Conservation (phyloP, 179 eudicot species). For the Heliamphora pulchella region DNA sequence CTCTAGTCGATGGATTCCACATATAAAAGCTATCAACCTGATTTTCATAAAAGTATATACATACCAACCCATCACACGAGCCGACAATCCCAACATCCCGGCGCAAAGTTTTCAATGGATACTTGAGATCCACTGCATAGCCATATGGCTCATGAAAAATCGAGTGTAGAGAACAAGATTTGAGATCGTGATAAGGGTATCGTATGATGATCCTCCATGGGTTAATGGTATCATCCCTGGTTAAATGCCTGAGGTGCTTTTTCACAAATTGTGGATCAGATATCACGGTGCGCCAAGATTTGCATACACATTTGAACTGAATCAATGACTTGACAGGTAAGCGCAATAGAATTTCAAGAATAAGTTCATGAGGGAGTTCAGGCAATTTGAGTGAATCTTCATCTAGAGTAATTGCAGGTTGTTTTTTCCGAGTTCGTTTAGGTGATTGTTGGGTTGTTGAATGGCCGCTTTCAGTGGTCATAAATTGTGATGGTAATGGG, state of each 20-base stretch:
- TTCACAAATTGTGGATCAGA: background rate
- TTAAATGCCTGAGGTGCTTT: conserved; percentile 7
- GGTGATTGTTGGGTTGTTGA: background rate
- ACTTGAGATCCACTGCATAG: background rate
- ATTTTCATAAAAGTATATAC: background rate
- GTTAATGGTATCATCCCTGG: conserved; percentile 1
- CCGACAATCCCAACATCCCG: background rate
- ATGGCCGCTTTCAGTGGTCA: background rate
- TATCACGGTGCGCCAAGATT: background rate
- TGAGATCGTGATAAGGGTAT: background rate
- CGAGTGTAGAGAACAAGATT: background rate
- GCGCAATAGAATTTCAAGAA: conserved; percentile 4
- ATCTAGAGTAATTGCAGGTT: background rate
- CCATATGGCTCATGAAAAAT: background rate
- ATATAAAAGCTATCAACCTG: background rate
- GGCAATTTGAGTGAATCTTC: conserved; percentile 1
- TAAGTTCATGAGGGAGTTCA: background rate
- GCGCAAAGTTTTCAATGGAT: background rate
- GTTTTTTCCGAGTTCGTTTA: background rate
- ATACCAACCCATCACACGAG: background rate
- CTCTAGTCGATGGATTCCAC: background rate
- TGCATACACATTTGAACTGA: background rate
- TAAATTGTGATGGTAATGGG: background rate
- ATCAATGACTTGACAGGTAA: conserved; percentile 10
- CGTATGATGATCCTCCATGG: background rate